These are phyloP conservation scores for Apiospora pterosperma DNA, from an alignment of 2,329 filamentous ascomycete genomes.

Conservation along the genomic window DNA sequence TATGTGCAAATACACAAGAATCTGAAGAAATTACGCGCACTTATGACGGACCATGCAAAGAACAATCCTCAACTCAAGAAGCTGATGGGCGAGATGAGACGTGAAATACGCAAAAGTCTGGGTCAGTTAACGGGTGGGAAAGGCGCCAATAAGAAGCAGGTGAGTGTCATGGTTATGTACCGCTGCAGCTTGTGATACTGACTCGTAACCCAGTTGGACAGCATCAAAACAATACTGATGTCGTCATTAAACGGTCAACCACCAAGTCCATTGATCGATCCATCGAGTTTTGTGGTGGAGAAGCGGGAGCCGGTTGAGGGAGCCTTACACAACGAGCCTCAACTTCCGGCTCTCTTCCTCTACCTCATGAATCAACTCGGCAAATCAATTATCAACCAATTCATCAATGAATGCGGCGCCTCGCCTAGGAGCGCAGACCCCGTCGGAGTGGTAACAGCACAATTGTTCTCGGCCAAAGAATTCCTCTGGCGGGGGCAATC, in stretches of 20 bases:
- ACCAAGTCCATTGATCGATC: slow-evolving; percentile 51
- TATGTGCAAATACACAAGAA: slow-evolving; percentile 61
- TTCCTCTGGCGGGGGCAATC: slow-evolving; percentile 65
- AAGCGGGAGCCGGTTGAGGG: slow-evolving; percentile 44
- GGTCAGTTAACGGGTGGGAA: slow-evolving; percentile 70
- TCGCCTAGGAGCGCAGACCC: slow-evolving; percentile 68
- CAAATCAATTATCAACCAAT: slow-evolving; percentile 70
- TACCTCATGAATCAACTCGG: slow-evolving; percentile 75
- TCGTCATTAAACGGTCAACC: slow-evolving; percentile 50
- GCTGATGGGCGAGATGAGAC: slow-evolving; percentile 67
- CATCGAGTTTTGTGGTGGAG: slow-evolving; percentile 50
- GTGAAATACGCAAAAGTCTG: slow-evolving; percentile 67
- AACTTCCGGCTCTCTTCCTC: slow-evolving; percentile 63
- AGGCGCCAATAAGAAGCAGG: slow-evolving; percentile 56
- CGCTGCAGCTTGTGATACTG: background rate
- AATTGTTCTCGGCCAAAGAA: slow-evolving; percentile 67
- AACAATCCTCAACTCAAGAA: slow-evolving; percentile 57
- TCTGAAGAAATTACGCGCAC: slow-evolving; percentile 55
- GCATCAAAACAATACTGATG: slow-evolving; percentile 50
- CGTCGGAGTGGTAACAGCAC: slow-evolving; percentile 72
- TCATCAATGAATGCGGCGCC: slow-evolving; percentile 62
- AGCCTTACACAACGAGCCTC: slow-evolving; percentile 46
- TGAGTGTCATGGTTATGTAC: slow-evolving; percentile 31
- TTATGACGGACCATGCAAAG: slow-evolving; percentile 50
- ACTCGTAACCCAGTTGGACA: slow-evolving; percentile 32